Evolutionary conservation across 1,139 yeast genomes (phyloP), one percentile per base, ranked within the genome.

Genomic region (Ashbya aceris): DNA sequence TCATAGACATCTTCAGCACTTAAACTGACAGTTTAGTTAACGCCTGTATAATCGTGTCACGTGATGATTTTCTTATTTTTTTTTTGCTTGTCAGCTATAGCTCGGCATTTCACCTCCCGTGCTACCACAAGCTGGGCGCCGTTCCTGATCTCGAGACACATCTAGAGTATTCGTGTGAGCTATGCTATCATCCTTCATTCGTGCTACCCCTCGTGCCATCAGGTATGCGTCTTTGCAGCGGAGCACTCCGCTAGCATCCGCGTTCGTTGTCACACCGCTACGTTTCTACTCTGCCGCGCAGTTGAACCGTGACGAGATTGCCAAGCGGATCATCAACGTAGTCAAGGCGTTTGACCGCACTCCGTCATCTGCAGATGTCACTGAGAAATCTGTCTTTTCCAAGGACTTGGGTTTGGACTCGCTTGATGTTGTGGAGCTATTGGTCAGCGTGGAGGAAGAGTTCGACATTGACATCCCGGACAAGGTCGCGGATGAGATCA

Each of bases 391-490:
- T 14, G 51, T 54, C 30, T 58, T 63, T 42, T 53, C 56, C 40
- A 55, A 59, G 44, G 85, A 79, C 56, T 69, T 79, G 58, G 81
- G 81, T n/a, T 66, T 79, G 52, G 85, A 79, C 59, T 79, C 85
- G 6, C 70, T 79, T 50, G 85, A 79, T 55, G 76, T 83, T 43
- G 83, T 79, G 43, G 85, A 79, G 65, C 77, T 82, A 45, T 68
- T 79, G 52, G 84, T 79, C 55, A 83, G 83, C 45, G 74, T 79
- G 56, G 84, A 79, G 66, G 84, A 79, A 66, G 73, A 79, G 63
- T 79, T 79, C 53, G 84, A 78, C 61, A 68, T 78, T 60, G 83
- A 78, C 64, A 74, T 79, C 54, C 81, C 81, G 28, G 85, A 79
- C 45, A 67, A 68, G 46, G 71, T 77, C 47, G 77, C 84, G 40